Percentiles rank a stretch among this genome's conserved stretches.
Evolutionary conservation across 75 land plant species (phyloP).

Genomic region (Pinus taeda): DNA sequence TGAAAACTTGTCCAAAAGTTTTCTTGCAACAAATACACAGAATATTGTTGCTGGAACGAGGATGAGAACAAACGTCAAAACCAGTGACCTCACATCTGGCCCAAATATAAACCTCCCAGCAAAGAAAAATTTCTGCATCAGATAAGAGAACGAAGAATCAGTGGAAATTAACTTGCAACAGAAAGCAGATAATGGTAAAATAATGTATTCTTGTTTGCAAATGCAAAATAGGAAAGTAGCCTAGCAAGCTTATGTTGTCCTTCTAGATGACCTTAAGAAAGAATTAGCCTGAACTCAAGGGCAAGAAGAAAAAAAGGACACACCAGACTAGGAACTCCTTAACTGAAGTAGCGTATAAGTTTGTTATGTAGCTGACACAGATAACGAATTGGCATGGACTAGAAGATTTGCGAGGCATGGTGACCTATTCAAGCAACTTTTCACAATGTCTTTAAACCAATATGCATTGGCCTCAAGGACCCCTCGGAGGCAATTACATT

Average conservation of each 20-base stretch:
- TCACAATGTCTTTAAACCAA: too few species aligned
- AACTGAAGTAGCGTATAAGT: not conserved
- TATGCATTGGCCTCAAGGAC: too few species aligned
- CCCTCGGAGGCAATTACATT: too few species aligned
- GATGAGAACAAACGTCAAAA: constrained; percentile 59
- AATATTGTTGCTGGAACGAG: constrained; percentile 49
- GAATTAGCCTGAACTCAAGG: not conserved
- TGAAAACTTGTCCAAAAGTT: constrained; percentile 41
- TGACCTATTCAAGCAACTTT: too few species aligned
- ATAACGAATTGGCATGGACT: too few species aligned
- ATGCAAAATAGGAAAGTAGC: not conserved
- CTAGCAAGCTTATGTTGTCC: not conserved
- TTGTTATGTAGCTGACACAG: too few species aligned
- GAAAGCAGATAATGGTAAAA: not conserved
- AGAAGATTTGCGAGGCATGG: too few species aligned
- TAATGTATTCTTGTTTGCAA: not conserved
- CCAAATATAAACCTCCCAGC: constrained; percentile 72
- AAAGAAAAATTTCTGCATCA: constrained; percentile 63
- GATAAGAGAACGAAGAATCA: not conserved
- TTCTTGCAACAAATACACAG: constrained; percentile 65
- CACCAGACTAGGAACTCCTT: not conserved
- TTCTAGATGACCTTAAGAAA: not conserved
- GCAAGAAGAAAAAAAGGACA: not conserved
- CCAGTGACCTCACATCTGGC: constrained; percentile 73
- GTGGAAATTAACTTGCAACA: not conserved